Evolutionary conservation across 768 basidiomycete species (phyloP).

Genomic region (Suillus luteus): DNA sequence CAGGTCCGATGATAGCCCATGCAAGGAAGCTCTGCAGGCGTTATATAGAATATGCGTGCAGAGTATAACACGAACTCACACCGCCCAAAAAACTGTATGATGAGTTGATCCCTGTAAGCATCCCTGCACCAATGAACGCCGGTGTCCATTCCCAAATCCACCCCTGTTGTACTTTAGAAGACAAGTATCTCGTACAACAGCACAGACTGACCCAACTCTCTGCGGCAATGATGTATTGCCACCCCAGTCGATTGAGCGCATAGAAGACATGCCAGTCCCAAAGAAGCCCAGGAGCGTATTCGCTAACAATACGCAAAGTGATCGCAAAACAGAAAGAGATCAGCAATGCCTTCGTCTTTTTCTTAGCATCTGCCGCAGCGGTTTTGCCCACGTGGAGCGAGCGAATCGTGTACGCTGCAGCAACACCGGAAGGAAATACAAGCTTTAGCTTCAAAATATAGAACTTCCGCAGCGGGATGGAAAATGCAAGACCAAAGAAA

Average conservation of each 20-base stretch:
- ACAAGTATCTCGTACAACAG: constrained; percentile 2
- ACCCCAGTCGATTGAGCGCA: constrained; percentile 59
- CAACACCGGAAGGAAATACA: constrained; percentile 66
- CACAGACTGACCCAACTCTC: constrained; percentile 56
- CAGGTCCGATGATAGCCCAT: constrained; percentile 63
- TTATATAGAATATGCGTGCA: constrained; percentile 13
- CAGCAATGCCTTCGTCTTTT: constrained; percentile 55
- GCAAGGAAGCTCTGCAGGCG: constrained; percentile 50
- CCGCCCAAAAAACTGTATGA: constrained; percentile 52
- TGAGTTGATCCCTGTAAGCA: constrained; percentile 58
- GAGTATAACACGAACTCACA: constrained; percentile 35
- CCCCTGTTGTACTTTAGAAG: constrained; percentile 29
- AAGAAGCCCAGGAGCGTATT: constrained; percentile 60
- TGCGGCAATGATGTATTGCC: constrained; percentile 56
- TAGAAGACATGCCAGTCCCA: constrained; percentile 70
- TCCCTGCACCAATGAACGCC: constrained; percentile 61
- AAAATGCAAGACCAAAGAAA: constrained; percentile 68
- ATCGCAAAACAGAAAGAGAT: constrained; percentile 50
- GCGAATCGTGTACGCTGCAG: constrained; percentile 65
- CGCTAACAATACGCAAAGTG: constrained; percentile 52
- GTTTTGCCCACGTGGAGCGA: constrained; percentile 54
- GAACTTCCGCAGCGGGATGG: constrained; percentile 61
- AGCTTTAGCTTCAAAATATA: constrained; percentile 65
- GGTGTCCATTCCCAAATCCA: constrained; percentile 40
- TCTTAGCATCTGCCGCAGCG: constrained; percentile 52